These are phyloP conservation scores for Kalmanozyma brasiliensis DNA, from an alignment of 1,284 basidiomycete genomes.

Conservation along the genomic window DNA sequence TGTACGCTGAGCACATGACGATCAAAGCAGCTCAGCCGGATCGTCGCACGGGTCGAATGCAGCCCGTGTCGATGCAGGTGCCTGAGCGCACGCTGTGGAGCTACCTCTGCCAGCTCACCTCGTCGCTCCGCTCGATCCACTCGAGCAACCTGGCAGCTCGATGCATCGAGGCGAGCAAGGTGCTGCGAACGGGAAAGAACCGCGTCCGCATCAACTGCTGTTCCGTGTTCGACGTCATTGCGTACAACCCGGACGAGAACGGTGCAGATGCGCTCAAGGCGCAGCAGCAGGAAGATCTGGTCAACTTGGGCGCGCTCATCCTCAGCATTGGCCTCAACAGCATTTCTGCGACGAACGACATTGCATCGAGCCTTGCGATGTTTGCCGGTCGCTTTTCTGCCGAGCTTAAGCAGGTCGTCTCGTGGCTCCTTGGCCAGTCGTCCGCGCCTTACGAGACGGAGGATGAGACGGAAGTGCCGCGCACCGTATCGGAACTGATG, in stretches of 20 bases:
- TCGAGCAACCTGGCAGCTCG: conserved; percentile 83
- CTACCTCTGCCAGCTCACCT: conserved; percentile 89
- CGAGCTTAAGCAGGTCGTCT: conserved; percentile 82
- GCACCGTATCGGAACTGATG: conserved; percentile 82
- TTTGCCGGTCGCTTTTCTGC: conserved; percentile 80
- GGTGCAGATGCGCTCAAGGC: conserved; percentile 36
- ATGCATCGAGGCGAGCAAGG: conserved; percentile 86
- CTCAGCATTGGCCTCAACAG: conserved; percentile 82
- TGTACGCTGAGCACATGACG: conserved; percentile 77
- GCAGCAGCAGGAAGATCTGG: conserved; percentile 82
- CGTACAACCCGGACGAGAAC: conserved; percentile 51
- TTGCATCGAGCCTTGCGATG: conserved; percentile 81
- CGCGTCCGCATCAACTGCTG: conserved; percentile 69
- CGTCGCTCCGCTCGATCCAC: conserved; percentile 86
- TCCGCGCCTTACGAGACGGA: conserved; percentile 14
- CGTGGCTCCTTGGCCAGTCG: conserved; percentile 76
- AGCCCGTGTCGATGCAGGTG: conserved; percentile 69
- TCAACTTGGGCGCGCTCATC: conserved; percentile 85
- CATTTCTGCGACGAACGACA: conserved; percentile 73
- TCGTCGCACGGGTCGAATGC: conserved; percentile 63
- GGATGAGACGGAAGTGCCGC: conserved; percentile 28
- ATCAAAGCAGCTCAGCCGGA: conserved; percentile 69
- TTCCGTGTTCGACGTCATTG: conserved; percentile 65
- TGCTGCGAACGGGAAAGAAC: conserved; percentile 88
- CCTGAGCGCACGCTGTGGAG: conserved; percentile 92